Percentiles rank a stretch among this genome's conserved stretches.
phyloP scores from a whole-genome alignment of 768 basidiomycete genomes.

The Tricholoma terreum region DNA sequence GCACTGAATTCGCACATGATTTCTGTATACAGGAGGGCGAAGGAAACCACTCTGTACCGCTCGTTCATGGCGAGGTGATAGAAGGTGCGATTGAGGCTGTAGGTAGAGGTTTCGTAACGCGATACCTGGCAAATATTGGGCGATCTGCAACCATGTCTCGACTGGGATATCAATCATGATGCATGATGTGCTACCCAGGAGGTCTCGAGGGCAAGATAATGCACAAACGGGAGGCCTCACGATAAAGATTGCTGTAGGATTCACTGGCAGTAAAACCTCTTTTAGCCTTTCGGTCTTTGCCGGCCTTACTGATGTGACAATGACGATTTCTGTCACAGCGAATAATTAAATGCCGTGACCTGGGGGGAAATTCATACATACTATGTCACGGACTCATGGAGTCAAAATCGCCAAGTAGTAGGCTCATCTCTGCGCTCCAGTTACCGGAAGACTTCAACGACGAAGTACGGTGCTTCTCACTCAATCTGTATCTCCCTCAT shows the following conservation, averaged over 20 bases:
- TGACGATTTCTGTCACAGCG: too few species aligned
- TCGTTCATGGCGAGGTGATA: conserved; percentile 18
- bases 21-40: background rate
- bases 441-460: background rate
- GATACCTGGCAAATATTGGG: conserved; percentile 15
- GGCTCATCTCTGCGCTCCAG: background rate
- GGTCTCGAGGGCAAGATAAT: too few species aligned
- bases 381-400: too few species aligned
- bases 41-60: conserved; percentile 9
- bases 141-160: conserved; percentile 20
- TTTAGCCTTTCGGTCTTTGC: too few species aligned
- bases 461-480: background rate
- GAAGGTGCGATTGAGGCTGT: conserved; percentile 17
- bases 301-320: too few species aligned
- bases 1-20: too few species aligned
- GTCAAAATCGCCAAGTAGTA: background rate
- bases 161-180: conserved; percentile 7
- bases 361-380: too few species aligned
- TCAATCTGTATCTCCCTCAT: background rate
- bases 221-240: too few species aligned
- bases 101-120: conserved; percentile 16
- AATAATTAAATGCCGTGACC: too few species aligned
- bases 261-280: too few species aligned
- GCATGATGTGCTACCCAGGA: too few species aligned
- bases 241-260: too few species aligned